phyloP scores from a whole-genome alignment of 2,329 filamentous ascomycete species.

The Aspergillus nomiae region DNA sequence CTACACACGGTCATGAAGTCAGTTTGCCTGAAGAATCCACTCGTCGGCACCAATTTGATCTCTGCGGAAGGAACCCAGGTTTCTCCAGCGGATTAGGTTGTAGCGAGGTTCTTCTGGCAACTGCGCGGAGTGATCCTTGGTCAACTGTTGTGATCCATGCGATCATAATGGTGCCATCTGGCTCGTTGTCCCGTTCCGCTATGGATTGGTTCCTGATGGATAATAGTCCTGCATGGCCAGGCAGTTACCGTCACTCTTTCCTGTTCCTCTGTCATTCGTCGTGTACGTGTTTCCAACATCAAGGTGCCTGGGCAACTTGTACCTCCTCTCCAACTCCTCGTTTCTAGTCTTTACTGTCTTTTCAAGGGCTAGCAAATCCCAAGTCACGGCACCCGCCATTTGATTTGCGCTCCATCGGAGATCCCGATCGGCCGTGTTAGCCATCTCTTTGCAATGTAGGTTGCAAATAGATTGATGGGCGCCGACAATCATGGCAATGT shows the following conservation, averaged over 20 bases:
- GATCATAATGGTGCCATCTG: conserved; percentile 28
- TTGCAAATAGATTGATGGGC: conserved; percentile 58
- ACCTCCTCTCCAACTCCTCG: conserved; percentile 44
- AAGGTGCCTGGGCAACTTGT: conserved; percentile 37
- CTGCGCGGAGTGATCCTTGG: conserved; percentile 42
- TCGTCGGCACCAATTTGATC: conserved; percentile 57
- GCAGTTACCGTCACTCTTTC: conserved; percentile 16
- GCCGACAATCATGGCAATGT: conserved; percentile 48
- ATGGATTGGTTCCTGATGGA: conserved; percentile 23
- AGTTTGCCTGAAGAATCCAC: conserved; percentile 45
- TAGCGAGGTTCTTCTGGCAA: conserved; percentile 58
- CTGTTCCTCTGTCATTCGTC: conserved; percentile 34
- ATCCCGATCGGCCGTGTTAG: conserved; percentile 68
- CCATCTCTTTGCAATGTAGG: conserved; percentile 60
- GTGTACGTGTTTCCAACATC: conserved; percentile 53
- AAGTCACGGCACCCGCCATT: conserved; percentile 56
- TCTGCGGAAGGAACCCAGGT: conserved; percentile 28
- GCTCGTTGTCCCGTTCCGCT: conserved; percentile 43
- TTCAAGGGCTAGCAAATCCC: conserved; percentile 45
- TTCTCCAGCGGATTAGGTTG: conserved; percentile 33
- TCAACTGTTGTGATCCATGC: conserved; percentile 29
- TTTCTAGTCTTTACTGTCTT: conserved; percentile 16
- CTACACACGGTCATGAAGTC: conserved; percentile 49
- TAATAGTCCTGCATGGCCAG: conserved; percentile 19
- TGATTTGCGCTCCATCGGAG: conserved; percentile 48